Conservation (phyloP, 148 eudicot genomes). For the Chenopodium album region DNA sequence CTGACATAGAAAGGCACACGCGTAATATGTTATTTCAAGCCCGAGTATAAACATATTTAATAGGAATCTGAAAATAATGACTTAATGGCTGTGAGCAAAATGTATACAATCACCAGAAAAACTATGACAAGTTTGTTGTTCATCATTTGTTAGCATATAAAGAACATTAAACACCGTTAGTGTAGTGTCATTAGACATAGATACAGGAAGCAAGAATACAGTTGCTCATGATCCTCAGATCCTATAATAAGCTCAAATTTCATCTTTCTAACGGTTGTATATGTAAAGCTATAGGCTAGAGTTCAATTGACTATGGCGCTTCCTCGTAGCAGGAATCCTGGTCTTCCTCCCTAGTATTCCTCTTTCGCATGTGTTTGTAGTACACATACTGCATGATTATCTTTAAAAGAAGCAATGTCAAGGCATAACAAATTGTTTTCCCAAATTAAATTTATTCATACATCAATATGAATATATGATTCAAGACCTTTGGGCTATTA, state of each 20-base stretch:
- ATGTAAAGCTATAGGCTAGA: conserved; percentile 4
- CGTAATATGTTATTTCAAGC: too few relatives aligned
- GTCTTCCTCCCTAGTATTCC: conserved; percentile 26
- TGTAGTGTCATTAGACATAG: not conserved
- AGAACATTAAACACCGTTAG: not conserved
- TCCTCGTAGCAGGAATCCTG: conserved; percentile 36
- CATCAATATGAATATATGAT: not conserved
- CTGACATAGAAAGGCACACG: too few relatives aligned
- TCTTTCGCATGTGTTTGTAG: conserved; percentile 55
- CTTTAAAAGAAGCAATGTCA: conserved; percentile 42
- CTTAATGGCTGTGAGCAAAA: too few relatives aligned
- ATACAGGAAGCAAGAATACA: conserved; percentile 17
- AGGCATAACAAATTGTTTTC: conserved; percentile 30
- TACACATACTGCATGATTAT: conserved; percentile 85
- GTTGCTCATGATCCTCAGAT: not conserved
- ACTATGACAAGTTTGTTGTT: not conserved
- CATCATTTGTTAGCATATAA: not conserved
- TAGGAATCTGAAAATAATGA: too few relatives aligned
- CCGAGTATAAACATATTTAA: too few relatives aligned
- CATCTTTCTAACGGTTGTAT: not conserved
- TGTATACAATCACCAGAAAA: not conserved
- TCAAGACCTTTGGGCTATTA: not conserved
- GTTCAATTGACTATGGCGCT: conserved; percentile 35
- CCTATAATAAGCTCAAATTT: not conserved
- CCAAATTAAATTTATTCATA: not conserved